These are phyloP conservation scores for Catharanthus roseus DNA, from an alignment of 257 asterid genomes.

Conservation along the genomic window DNA sequence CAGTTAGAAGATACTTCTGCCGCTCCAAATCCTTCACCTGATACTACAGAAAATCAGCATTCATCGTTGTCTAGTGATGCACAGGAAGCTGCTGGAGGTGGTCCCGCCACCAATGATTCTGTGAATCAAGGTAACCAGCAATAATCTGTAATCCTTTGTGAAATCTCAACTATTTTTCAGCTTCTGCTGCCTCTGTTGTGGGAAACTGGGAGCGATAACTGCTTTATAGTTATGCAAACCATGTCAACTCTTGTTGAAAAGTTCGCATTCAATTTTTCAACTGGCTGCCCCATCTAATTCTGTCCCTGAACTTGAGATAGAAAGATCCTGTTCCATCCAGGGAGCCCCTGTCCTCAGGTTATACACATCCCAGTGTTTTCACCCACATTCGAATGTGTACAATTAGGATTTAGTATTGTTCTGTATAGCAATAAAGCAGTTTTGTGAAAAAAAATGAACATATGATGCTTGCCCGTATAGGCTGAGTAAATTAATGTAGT, in stretches of 20 bases:
- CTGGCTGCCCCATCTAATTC: not conserved
- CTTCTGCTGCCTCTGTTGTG: not conserved
- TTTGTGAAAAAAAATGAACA: not conserved
- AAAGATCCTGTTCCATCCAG: not conserved
- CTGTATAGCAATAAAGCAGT: constrained; percentile 3
- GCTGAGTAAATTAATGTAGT: not conserved
- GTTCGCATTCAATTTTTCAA: not conserved
- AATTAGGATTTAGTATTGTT: not conserved
- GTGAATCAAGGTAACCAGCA: constrained; percentile 7
- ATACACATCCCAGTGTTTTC: not conserved
- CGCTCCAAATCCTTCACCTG: constrained; percentile 17
- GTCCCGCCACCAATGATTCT: constrained; percentile 11
- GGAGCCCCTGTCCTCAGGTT: not conserved
- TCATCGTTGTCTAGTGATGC: constrained; percentile 5
- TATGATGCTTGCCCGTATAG: not conserved
- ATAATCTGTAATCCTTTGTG: not conserved
- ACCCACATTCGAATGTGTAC: not conserved
- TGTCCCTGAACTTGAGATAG: not conserved
- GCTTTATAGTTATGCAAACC: not conserved
- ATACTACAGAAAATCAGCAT: not conserved
- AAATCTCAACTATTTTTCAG: not conserved
- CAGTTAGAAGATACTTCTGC: constrained; percentile 25
- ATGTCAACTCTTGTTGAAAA: not conserved
- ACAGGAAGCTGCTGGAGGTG: constrained; percentile 14
- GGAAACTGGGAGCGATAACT: not conserved